A percentile compares a stretch with the other conserved stretches of the same genome.
phyloP scores from a whole-genome alignment of 176 grass and related monocot species.

The Raddia distichophylla region DNA sequence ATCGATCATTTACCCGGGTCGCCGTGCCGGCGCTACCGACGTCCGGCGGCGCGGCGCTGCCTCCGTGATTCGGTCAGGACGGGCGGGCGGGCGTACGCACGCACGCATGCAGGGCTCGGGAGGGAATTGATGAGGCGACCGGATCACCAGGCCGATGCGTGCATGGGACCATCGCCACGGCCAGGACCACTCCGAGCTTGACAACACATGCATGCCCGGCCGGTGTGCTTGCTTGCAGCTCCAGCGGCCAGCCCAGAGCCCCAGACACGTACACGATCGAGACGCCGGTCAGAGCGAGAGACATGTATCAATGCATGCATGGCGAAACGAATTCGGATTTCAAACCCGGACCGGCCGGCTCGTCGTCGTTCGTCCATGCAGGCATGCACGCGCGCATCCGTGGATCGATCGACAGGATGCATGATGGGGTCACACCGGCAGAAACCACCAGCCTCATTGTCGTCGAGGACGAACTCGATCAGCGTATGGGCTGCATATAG shows the following conservation, averaged over 20 bases:
- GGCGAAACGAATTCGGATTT: background rate
- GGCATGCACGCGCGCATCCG: too few relatives aligned
- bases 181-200: conserved; percentile 35
- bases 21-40: background rate
- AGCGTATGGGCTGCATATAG: too few relatives aligned
- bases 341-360: background rate
- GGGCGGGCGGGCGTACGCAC: background rate
- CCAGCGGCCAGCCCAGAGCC: background rate
- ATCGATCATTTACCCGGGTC: conserved; percentile 6
- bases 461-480: too few relatives aligned
- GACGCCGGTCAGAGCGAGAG: background rate
- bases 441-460: too few relatives aligned
- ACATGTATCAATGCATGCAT: too few relatives aligned
- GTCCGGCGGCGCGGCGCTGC: background rate
- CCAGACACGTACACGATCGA: background rate
- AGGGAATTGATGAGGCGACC: conserved; percentile 16
- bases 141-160: conserved; percentile 4
- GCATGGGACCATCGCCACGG: conserved; percentile 27
- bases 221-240: background rate
- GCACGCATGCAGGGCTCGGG: background rate
- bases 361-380: too few relatives aligned
- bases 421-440: too few relatives aligned
- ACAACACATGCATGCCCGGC: background rate
- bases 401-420: background rate
- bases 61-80: conserved; percentile 12